Evolutionary conservation across 2,329 filamentous ascomycete genomes (phyloP).

Genomic region (Penicillium sp.): DNA sequence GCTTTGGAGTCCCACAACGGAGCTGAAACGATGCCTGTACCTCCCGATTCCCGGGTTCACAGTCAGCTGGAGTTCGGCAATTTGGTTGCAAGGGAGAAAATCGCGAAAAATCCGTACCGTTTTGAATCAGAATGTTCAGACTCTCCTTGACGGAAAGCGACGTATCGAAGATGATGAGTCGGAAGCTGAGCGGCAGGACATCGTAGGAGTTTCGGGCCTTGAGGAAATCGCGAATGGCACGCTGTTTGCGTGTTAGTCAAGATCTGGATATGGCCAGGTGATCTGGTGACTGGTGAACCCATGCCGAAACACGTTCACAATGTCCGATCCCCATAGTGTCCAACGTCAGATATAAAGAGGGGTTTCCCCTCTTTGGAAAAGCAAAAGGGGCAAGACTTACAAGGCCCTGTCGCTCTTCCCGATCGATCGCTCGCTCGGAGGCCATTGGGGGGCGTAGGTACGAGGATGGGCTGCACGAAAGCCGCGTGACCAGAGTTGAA

Average conservation of each 20-base stretch:
- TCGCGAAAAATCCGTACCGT: conserved; percentile 52
- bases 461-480: conserved; percentile 43
- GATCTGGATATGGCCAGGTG: conserved; percentile 12
- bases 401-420: conserved; percentile 44
- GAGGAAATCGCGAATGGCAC: conserved; percentile 87
- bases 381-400: conserved; percentile 29
- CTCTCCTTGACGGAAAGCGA: conserved; percentile 94
- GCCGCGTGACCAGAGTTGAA: conserved; percentile 36
- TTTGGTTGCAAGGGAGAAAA: not conserved
- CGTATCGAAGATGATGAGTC: conserved; percentile 90
- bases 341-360: conserved; percentile 3
- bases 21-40: conserved; percentile 84
- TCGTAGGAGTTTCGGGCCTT: conserved; percentile 96
- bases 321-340: conserved; percentile 2
- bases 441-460: conserved; percentile 41
- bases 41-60: conserved; percentile 12
- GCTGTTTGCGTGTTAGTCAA: conserved; percentile 46
- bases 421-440: conserved; percentile 41
- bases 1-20: conserved; percentile 92
- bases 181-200: conserved; percentile 89
- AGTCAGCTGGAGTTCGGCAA: conserved; percentile 15
- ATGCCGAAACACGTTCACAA: conserved; percentile 9
- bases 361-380: conserved; percentile 1
- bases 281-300: conserved; percentile 4
- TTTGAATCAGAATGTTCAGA: conserved; percentile 87